Evolutionary conservation across 345 rosid species (phyloP).

Genomic region (Lepidium didymum): DNA sequence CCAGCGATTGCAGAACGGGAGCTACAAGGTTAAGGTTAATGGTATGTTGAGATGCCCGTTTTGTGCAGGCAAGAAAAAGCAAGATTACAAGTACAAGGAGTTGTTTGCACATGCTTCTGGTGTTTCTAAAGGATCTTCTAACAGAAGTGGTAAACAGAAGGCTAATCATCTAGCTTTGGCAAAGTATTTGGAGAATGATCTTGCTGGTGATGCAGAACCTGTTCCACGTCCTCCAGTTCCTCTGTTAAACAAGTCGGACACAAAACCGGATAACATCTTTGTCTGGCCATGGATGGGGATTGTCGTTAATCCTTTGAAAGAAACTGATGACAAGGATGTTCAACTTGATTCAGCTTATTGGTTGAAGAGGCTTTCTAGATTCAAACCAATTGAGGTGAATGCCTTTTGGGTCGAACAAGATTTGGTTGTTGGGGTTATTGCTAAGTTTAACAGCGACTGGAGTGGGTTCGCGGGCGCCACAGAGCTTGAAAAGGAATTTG

Average conservation of each 20-base stretch:
- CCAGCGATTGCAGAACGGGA: constrained; percentile 36
- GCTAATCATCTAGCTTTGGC: constrained; percentile 84
- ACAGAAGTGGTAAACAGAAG: constrained; percentile 64
- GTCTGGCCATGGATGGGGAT: constrained; percentile 94
- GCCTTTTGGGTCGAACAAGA: constrained; percentile 41
- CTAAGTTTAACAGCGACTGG: constrained; percentile 57
- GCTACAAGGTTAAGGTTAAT: constrained; percentile 54
- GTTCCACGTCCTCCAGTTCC: constrained; percentile 18
- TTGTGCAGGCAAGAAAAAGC: constrained; percentile 85
- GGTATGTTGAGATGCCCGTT: constrained; percentile 75
- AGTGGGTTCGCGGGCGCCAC: constrained; percentile 49
- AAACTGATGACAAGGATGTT: constrained; percentile 23
- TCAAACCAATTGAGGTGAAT: constrained; percentile 49
- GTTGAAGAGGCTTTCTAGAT: constrained; percentile 51
- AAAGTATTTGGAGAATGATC: constrained; percentile 52
- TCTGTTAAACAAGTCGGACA: constrained; percentile 1
- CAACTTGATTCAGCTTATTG: constrained; percentile 41
- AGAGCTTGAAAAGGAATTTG: constrained; percentile 64
- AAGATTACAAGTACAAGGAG: constrained; percentile 73
- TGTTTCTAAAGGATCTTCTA: constrained; percentile 75
- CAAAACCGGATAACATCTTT: constrained; percentile 37
- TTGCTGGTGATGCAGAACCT: constrained; percentile 43
- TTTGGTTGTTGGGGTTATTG: constrained; percentile 39
- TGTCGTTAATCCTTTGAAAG: constrained; percentile 31
- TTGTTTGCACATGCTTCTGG: constrained; percentile 78